A percentile compares a stretch with the other conserved stretches of the same genome.
Evolutionary conservation across 2,329 filamentous ascomycete genomes (phyloP).

Genomic region (Fusarium sp.): DNA sequence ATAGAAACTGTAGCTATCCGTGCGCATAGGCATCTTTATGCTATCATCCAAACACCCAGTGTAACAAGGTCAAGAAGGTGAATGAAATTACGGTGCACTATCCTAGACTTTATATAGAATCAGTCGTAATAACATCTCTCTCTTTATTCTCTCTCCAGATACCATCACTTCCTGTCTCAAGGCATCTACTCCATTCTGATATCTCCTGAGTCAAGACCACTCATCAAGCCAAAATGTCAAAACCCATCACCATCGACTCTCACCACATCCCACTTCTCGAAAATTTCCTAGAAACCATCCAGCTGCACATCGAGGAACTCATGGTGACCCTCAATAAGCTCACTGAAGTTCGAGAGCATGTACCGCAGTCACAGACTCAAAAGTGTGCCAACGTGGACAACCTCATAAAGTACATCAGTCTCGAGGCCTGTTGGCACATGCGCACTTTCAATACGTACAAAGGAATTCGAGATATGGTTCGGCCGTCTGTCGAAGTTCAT

Average conservation of each 20-base stretch:
- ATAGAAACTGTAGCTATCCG: background rate
- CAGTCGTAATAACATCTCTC: background rate
- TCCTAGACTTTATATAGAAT: background rate
- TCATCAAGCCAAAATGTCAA: background rate
- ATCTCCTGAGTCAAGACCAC: background rate
- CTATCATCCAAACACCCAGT: background rate
- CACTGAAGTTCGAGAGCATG: background rate
- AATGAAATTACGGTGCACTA: background rate
- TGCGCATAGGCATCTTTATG: background rate
- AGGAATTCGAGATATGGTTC: background rate
- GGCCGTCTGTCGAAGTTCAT: background rate
- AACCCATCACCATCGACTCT: background rate
- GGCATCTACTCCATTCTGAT: background rate
- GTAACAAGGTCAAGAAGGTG: background rate
- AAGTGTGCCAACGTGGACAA: background rate
- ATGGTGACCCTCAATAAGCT: conserved; percentile 6
- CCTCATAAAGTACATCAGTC: conserved; percentile 7
- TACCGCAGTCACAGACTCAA: background rate
- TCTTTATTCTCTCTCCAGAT: background rate
- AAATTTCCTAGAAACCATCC: background rate
- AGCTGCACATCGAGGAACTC: conserved; percentile 2
- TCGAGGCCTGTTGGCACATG: conserved; percentile 13
- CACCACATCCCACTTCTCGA: conserved; percentile 4
- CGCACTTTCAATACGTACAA: background rate
- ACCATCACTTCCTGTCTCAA: background rate